Percentiles rank a stretch among this genome's conserved stretches.
phyloP scores from a whole-genome alignment of 2,329 filamentous ascomycete species.

The Metarhizium robertsii region DNA sequence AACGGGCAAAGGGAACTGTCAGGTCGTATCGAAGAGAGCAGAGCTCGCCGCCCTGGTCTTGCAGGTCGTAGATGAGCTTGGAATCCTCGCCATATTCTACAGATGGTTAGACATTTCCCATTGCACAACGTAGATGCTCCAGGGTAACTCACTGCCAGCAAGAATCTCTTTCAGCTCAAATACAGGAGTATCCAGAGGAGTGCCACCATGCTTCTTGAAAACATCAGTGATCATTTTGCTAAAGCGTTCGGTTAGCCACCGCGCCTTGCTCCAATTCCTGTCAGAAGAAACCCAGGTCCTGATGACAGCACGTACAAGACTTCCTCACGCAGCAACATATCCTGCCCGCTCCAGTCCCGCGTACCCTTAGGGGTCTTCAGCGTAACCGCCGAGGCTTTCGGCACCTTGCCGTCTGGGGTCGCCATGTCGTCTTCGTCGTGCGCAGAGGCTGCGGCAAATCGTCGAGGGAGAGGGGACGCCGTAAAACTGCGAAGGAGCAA shows the following conservation, averaged over 20 bases:
- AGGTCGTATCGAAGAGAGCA: constrained; percentile 74
- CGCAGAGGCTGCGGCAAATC: not conserved
- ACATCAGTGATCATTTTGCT: constrained; percentile 59
- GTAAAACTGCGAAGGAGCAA: constrained; percentile 4
- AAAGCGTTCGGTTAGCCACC: not conserved
- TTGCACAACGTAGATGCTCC: not conserved
- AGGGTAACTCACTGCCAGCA: constrained; percentile 45
- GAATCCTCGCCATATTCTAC: constrained; percentile 78
- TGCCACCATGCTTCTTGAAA: constrained; percentile 76
- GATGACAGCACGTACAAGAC: constrained; percentile 44
- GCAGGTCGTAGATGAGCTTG: constrained; percentile 82
- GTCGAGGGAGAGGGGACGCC: not conserved
- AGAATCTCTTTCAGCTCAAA: constrained; percentile 85
- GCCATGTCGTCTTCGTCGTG: constrained; percentile 18
- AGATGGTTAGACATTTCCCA: not conserved
- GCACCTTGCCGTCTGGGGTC: constrained; percentile 14
- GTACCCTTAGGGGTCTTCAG: constrained; percentile 89
- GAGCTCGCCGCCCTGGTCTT: constrained; percentile 75
- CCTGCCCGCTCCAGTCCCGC: constrained; percentile 72
- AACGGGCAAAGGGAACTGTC: constrained; percentile 84
- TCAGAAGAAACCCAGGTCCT: too few species aligned
- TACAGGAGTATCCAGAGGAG: constrained; percentile 71
- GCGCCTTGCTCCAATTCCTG: not conserved
- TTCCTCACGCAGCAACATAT: constrained; percentile 72
- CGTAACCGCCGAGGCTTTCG: constrained; percentile 37